phyloP scores from a whole-genome alignment of 192 early-diverging fungal species.

The Jimgerdemannia lactiflua region DNA sequence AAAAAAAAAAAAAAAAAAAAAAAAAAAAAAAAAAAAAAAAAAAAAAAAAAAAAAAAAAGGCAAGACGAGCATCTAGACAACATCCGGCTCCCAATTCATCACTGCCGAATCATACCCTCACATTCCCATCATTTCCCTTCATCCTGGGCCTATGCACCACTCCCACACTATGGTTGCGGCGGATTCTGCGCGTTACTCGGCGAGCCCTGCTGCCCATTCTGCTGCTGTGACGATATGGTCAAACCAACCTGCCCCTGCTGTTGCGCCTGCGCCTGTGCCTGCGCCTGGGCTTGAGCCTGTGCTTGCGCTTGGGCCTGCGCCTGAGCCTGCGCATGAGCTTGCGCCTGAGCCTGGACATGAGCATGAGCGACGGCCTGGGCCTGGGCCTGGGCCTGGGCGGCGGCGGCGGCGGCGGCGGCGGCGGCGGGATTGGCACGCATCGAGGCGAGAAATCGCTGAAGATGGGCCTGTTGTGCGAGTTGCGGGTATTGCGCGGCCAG shows the following conservation, averaged over 20 bases:
- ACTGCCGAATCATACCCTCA: no score
- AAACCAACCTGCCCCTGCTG: conserved; percentile 3
- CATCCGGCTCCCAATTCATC: no score
- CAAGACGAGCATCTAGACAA: no score
- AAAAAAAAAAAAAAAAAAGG: no score
- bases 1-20: no score
- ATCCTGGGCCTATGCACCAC: conserved; percentile 27
- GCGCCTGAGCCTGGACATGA: conserved; percentile 29
- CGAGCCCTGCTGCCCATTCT: conserved; percentile 5
- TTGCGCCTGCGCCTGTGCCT: neutral
- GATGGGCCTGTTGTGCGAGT: conserved; percentile 25
- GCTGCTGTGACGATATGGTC: conserved; percentile 5
- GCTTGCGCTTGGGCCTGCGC: neutral
- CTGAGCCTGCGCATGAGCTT: conserved; percentile 7
- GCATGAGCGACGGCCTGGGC: conserved; percentile 23
- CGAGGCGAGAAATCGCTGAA: conserved; percentile 25
- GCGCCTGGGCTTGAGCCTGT: neutral
- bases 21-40: no score
- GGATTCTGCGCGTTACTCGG: neutral
- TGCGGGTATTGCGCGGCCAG: conserved; percentile 34
- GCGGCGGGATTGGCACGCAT: conserved; percentile 17
- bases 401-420: conserved; percentile 8
- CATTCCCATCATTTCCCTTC: neutral
- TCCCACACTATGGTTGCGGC: conserved; percentile 8
- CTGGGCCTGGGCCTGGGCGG: conserved; percentile 18